Base-by-base conservation (phyloP, 83 land plant species). In the Diphasiastrum complanatum region DNA sequence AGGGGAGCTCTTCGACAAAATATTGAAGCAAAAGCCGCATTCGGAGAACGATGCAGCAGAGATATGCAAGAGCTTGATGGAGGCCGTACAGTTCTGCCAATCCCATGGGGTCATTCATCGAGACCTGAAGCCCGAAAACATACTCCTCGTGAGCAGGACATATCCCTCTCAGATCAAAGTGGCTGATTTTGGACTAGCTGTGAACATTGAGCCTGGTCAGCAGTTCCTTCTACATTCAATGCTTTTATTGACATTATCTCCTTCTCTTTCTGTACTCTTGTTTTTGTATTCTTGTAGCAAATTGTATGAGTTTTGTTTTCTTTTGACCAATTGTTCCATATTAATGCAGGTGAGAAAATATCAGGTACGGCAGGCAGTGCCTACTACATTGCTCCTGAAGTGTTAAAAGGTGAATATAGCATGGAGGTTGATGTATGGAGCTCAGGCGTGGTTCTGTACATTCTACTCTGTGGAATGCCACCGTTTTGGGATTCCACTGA, bases 341-440 rank as follows among this genome's bases (percentile, higher is more conserved):
- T 60, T 20, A 65, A 29, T 23, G 71, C 43, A 27, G 76, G 69
- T 12, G 24, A 72, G 45, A 24, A 14, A 14, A 61, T 75, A 71
- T 26, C 30, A 0, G 85, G 82, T 1, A 12, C 81, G 5, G 82
- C 81, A 14, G 89, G 89, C 28, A 81, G 82, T 55, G 85, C 85
- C 23, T 78, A 78, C 62, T 84, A 84, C 59, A 82, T 85, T 28
- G 85, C 85, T 48, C 83, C 83, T 26, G 89, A 81, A 64, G 80
- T 85, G 33, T 23, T 85, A 27, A 28, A 27, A 31, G 83, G 85
- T 19, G 80, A 74, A 5, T 85, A 85, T 57, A 63, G 53, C 23
- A 79, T 77, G 67, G 83, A 82, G 66, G 79, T 82, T n/a, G 90
- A 85, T 54, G 75, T 85, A 22, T 85, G 86, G 90, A 82, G 86